phyloP scores from a whole-genome alignment of 345 rosid species.

The Alliaria petiolata region DNA sequence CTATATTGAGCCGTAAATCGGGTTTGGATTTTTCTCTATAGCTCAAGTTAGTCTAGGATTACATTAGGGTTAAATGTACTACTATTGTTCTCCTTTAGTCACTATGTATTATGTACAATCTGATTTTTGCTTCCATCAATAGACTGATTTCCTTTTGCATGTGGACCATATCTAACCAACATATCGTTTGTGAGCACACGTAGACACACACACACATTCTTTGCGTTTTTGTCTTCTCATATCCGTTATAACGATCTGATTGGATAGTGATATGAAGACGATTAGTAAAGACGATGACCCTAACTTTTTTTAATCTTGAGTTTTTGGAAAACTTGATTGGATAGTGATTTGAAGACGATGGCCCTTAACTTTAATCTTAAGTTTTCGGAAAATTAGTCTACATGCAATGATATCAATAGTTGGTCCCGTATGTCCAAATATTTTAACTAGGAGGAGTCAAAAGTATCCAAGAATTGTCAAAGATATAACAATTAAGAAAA shows the following conservation, averaged over 20 bases:
- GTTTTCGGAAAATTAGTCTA: not conserved
- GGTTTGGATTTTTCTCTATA: no score
- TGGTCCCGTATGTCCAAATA: not conserved
- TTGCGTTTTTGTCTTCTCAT: no score
- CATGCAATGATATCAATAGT: not conserved
- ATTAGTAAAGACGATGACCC: not conserved
- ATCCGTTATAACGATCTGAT: not conserved
- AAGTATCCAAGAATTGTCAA: conserved; percentile 1
- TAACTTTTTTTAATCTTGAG: not conserved
- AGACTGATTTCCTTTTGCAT: no score
- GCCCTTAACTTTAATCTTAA: not conserved
- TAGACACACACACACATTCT: no score
- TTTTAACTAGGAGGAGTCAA: not conserved
- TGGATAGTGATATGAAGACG: not conserved
- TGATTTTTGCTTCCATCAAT: no score
- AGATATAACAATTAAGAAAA: not conserved
- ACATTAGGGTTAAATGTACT: no score
- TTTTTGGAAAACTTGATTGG: not conserved
- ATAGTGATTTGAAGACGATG: not conserved
- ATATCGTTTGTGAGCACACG: no score
- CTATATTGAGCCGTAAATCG: no score
- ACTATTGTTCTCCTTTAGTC: no score
- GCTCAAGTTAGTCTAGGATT: no score
- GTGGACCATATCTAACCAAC: no score
- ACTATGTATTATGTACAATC: no score